phyloP scores from a whole-genome alignment of 441 rosid species.

The Aquilaria agallochum region DNA sequence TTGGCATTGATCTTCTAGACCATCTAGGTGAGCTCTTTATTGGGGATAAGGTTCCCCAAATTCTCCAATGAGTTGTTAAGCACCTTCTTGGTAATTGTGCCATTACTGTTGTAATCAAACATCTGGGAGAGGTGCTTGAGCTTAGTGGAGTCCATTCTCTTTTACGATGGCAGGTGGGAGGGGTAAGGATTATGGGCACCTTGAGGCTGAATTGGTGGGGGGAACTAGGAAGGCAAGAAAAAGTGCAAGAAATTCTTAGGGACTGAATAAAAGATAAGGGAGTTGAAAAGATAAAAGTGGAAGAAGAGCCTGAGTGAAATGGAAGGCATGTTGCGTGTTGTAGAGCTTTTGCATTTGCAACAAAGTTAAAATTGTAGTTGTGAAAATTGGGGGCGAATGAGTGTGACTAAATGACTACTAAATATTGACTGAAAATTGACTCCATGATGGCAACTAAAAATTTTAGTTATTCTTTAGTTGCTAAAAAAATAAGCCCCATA shows the following conservation, averaged over 20 bases:
- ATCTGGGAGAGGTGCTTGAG: slow-evolving; percentile 58
- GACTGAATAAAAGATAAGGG: slow-evolving; percentile 9
- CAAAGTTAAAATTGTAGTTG: too few species aligned
- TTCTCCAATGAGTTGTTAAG: slow-evolving; percentile 56
- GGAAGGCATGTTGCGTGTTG: slow-evolving; percentile 12
- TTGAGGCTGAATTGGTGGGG: slow-evolving; percentile 2
- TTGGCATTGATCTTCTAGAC: slow-evolving; percentile 62
- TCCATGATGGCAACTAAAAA: too few species aligned
- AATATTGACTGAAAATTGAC: too few species aligned
- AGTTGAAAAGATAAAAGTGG: slow-evolving; percentile 15
- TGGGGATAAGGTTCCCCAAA: slow-evolving; percentile 64
- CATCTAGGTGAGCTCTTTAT: slow-evolving; percentile 56
- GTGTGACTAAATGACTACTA: too few species aligned
- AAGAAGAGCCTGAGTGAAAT: slow-evolving; percentile 21
- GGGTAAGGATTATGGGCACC: not conserved
- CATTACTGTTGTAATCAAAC: slow-evolving; percentile 80
- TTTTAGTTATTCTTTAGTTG: too few species aligned
- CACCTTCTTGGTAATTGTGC: slow-evolving; percentile 57
- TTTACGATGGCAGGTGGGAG: not conserved
- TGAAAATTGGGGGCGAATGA: too few species aligned
- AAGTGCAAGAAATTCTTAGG: slow-evolving; percentile 23
- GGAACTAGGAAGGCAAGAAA: slow-evolving; percentile 13
- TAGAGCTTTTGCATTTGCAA: not conserved
- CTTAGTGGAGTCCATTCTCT: slow-evolving; percentile 53
- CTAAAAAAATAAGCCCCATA: too few species aligned